These are phyloP conservation scores for Quillaja saponaria DNA, from an alignment of 306 rosid species.

Conservation along the genomic window DNA sequence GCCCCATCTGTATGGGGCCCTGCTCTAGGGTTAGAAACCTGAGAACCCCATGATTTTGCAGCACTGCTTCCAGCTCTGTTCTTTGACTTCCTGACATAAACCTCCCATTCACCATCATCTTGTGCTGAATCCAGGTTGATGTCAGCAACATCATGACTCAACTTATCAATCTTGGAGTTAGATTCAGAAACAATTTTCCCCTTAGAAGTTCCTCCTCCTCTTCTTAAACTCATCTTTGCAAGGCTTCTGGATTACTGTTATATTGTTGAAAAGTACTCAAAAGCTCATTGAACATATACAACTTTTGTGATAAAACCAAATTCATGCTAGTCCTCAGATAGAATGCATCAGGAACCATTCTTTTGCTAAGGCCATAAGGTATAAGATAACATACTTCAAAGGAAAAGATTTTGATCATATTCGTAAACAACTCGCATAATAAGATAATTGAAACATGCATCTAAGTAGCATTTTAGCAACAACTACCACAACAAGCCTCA, in stretches of 20 bases:
- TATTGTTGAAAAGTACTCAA: neutral
- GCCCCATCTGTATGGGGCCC: constrained; percentile 39
- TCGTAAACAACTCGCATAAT: neutral
- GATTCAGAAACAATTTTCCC: constrained; percentile 37
- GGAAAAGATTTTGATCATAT: neutral
- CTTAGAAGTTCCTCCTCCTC: constrained; percentile 52
- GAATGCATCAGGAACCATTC: neutral
- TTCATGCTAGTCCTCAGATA: neutral
- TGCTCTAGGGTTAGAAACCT: constrained; percentile 44
- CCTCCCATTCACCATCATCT: constrained; percentile 75
- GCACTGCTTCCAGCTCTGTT: constrained; percentile 67
- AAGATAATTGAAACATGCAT: neutral
- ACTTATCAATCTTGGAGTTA: constrained; percentile 41
- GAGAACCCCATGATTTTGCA: constrained; percentile 48
- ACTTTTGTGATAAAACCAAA: neutral
- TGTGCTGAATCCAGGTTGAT: constrained; percentile 41
- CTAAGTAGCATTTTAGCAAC: neutral
- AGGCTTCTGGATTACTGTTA: neutral
- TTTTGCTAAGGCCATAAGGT: neutral
- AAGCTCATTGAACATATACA: neutral
- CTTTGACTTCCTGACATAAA: constrained; percentile 59
- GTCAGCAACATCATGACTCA: constrained; percentile 51
- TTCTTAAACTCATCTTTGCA: constrained; percentile 49
- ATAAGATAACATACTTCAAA: neutral
- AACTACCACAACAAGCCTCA: neutral